A percentile compares a stretch with the other conserved stretches of the same genome.
These are phyloP conservation scores for Dictyostelium citrinum DNA, from an alignment of 78 protist genomes.

Conservation along the genomic window DNA sequence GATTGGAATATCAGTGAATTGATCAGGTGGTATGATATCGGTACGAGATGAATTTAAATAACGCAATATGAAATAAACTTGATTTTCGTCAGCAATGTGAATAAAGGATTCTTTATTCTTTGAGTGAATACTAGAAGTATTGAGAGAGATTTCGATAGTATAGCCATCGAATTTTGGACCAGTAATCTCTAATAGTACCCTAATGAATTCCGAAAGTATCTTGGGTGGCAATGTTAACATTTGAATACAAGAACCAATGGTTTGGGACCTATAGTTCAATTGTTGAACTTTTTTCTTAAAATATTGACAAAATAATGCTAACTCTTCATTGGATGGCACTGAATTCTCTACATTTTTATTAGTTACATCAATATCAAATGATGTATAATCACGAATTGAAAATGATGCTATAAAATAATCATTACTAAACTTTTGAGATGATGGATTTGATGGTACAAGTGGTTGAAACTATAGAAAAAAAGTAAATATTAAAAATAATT, in stretches of 20 bases:
- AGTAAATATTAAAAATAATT: neutral
- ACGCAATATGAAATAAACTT: conserved; percentile 1
- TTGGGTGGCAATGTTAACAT: conserved; percentile 20
- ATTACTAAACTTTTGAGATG: neutral
- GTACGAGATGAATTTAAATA: neutral
- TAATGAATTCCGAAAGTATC: neutral
- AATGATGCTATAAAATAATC: neutral
- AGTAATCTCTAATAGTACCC: neutral
- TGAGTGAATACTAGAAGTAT: neutral
- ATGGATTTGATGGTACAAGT: neutral
- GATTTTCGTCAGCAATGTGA: neutral
- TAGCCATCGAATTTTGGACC: neutral
- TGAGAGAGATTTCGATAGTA: neutral
- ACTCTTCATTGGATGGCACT: neutral
- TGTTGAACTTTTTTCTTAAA: conserved; percentile 37
- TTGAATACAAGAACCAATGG: conserved; percentile 30
- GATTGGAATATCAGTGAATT: neutral
- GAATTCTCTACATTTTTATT: neutral
- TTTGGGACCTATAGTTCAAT: conserved; percentile 13
- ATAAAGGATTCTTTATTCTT: conserved; percentile 22
- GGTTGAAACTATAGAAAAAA: neutral
- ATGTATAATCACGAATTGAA: conserved; percentile 1
- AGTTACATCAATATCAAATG: conserved; percentile 23
- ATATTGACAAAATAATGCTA: neutral
- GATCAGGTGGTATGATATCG: neutral